Percentiles rank a stretch among this genome's conserved stretches.
These are phyloP conservation scores for Leptodontidium sp. DNA, from an alignment of 2,329 filamentous ascomycete species.

Conservation along the genomic window DNA sequence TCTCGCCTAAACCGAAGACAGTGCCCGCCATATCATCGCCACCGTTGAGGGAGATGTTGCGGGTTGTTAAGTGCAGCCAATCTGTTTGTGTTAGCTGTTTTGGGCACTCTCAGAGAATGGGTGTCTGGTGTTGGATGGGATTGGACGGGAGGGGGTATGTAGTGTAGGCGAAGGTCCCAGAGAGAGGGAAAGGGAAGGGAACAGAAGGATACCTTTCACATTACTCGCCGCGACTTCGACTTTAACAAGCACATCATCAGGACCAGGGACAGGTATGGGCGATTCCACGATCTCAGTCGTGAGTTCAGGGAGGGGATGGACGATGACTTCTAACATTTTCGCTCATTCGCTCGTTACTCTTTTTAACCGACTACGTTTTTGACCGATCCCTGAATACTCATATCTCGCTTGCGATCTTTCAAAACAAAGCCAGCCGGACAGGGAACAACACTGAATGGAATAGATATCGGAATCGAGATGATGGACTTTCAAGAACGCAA, in stretches of 20 bases:
- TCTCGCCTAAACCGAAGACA: slow-evolving; percentile 58
- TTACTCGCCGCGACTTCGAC: slow-evolving; percentile 41
- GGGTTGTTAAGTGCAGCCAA: slow-evolving; percentile 24
- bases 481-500: too few relatives aligned
- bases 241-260: slow-evolving; percentile 41
- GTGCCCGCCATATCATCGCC: slow-evolving; percentile 46
- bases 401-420: not conserved
- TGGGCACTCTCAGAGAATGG: too few relatives aligned
- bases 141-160: too few relatives aligned
- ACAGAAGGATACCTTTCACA: slow-evolving; percentile 29
- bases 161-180: too few relatives aligned
- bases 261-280: slow-evolving; percentile 34
- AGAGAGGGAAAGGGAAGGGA: too few relatives aligned
- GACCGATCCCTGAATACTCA: too few relatives aligned
- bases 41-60: slow-evolving; percentile 27
- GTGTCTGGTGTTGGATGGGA: too few relatives aligned
- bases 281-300: slow-evolving; percentile 35
- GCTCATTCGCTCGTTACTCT: too few relatives aligned
- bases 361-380: too few relatives aligned
- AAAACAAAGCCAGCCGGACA: not conserved
- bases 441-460: not conserved
- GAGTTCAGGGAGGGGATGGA: slow-evolving; percentile 32
- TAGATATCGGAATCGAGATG: too few relatives aligned
- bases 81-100: slow-evolving; percentile 9
- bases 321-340: slow-evolving; percentile 29